Base-by-base conservation (phyloP, 345 rosid genomes). In the Hibiscus syriacus region DNA sequence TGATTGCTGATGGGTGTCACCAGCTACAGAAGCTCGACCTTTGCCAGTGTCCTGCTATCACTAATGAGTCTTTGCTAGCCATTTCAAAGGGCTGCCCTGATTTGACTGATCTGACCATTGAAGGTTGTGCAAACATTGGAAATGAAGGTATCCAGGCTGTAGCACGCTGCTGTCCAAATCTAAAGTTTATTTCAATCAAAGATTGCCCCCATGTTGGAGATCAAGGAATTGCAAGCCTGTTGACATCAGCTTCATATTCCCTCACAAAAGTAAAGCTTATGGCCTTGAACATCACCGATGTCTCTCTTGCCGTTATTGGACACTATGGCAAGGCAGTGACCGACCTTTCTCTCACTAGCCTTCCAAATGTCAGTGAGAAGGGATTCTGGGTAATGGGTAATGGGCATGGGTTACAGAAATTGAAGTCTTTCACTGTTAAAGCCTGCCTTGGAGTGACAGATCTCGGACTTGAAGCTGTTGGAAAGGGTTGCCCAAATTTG, bases 361-460 rank as follows among this genome's bases (percentile, higher is more conserved):
- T 94, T 45, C 78, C 80, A 13, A 77, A 82, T 57, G 92, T 92
- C 57, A 82, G 73, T 0, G 92, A 89, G 82, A 88, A 77, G 78
- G 99, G 99, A 19, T 92, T 95, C 73, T 95, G 99, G 97, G 97
- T 92, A 56, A 89, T 95, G 99, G 94, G 92, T 38, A 88, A 79
- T 46, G 96, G 88, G 14, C 80, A 83, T 0, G 98, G 93, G 23
- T 78, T 95, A 73, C 97, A 92, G 77, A 90, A 88, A 55, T 70
- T 95, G 71, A 84, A 78, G 62, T 86, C 93, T 55, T 65, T 94
- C 1, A 63, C 86, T 19, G 78, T 95, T 68, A 39, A 81, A 25
- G 83, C 90, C 7, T 95, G 98, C 83, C 71, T 26, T 20, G 97
- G 99, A 41, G 70, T 88, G 68, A 88, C 98, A 20, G 97, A 92